Evolutionary conservation across 2,329 filamentous ascomycete species (phyloP).

Genomic region (Cephalotrichum gorgonifer): DNA sequence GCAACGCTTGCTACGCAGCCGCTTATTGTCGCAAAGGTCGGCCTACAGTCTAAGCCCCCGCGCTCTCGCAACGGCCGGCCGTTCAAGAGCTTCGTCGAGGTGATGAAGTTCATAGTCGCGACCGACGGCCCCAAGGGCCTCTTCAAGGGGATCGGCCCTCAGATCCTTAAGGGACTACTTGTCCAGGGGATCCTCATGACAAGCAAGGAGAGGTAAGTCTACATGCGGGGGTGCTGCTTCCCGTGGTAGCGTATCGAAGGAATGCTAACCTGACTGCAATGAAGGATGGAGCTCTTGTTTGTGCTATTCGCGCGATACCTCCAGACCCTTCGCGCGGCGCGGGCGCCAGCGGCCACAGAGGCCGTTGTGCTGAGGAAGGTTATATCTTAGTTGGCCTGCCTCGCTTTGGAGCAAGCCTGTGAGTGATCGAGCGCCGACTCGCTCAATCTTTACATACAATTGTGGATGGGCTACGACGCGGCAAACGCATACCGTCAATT

Average conservation of each 20-base stretch:
- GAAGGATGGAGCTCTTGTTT: slow-evolving; percentile 78
- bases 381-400: not conserved
- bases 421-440: no score
- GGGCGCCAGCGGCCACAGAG: not conserved
- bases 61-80: slow-evolving; percentile 75
- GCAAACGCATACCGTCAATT: no score
- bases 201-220: slow-evolving; percentile 80
- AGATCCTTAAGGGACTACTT: slow-evolving; percentile 83
- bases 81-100: slow-evolving; percentile 87
- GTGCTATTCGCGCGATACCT: slow-evolving; percentile 78
- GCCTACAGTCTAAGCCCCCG: slow-evolving; percentile 86
- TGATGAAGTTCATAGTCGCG: slow-evolving; percentile 87
- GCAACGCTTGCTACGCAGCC: slow-evolving; percentile 91
- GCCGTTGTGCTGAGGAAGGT: slow-evolving; percentile 3
- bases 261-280: not conserved
- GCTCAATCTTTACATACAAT: no score
- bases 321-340: slow-evolving; percentile 43
- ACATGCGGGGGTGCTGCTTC: not conserved
- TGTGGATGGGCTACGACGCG: no score
- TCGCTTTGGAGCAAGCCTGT: not conserved
- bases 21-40: slow-evolving; percentile 94
- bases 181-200: slow-evolving; percentile 98
- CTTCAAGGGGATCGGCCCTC: slow-evolving; percentile 94
- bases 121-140: slow-evolving; percentile 76
- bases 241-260: not conserved